Base-by-base conservation (phyloP, 331 rosid species). In the Rosa hybrid region DNA sequence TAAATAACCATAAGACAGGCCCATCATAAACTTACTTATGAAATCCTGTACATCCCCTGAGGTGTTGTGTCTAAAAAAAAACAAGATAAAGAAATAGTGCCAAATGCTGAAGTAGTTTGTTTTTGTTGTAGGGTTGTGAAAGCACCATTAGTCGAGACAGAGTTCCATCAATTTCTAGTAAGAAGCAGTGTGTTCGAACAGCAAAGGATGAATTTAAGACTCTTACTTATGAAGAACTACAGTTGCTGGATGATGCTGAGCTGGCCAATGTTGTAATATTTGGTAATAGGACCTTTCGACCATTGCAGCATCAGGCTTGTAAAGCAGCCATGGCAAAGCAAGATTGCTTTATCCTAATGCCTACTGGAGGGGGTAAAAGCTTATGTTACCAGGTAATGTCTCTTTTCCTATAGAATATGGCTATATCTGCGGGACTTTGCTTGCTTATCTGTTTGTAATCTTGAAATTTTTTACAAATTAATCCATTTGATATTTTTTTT, bases 351-450 rank as follows among this genome's bases (percentile, higher is more conserved):
- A 86, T 95, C 82, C 92, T 95, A 68, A 95, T 95, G 99, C 99
- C 99, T 42, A 95, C 99, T 3, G 99, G 99, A 76, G 99, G 99
- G 71, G 99, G 98, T 46, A 95, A 95, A 91, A 91, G 98, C 81
- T 90, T 95, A 75, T 95, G 99, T 80, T 95, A 95, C 80, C 99
- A 95, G 99, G 99, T 95, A 74, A 48, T 73, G 67, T 86, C 76
- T 85, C 83, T 85, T 84, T 86, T 75, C 71, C 45, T 59, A 18
- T 48, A 45, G 7, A 3, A 42, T 74, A 11, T 10, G 70, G 44
- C 60, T 76, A 59, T 20, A 13, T 3, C 59, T 45, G 46, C 45
- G 5, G 30, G 12, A 21, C 0, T 60, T 75, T 75, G 44, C 44
- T 60, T 25, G 12, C 18, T 76, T 42, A 44, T 44, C 45, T 44